Base-by-base conservation (phyloP, 1,284 basidiomycete genomes). In the Somion occarium region DNA sequence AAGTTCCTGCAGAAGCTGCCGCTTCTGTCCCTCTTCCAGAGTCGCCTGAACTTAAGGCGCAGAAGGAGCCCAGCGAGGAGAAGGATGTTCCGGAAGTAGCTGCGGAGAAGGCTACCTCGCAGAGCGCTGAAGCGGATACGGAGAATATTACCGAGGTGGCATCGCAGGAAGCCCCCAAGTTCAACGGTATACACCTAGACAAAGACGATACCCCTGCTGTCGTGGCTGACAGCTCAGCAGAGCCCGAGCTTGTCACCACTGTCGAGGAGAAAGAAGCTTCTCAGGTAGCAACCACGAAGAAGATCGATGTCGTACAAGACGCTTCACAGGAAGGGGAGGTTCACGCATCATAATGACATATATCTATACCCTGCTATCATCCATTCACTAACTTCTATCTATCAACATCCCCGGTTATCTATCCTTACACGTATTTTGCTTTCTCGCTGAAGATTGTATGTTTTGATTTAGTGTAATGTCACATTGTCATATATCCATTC, bases 1-100 rank as follows among this genome's bases (percentile, higher is more conserved):
- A 54, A 44, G 52, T 59, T 20, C 60, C 64, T 23, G 64, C 61
- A 0, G 73, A 74, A 4, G 78, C 79, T 59, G 74, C 64, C 3
- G 61, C 64, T 26, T 59, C 66, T 25, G 64, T 83, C 2, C 80
- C 82, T 20, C 69, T 84, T 3, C 80, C 83, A 0, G 78, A 73
- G 38, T 72, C 66, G 5, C 73, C 65, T 1, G 62, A 51, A 19
- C 48, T 61, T 46, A 57, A 64, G 53, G 51, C 56, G 1, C 30
- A 56, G 19, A 54, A 55, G 19, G 61, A 57, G 26, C 30, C 43
- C 11, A 19, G 34, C 34, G 50, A 50, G 27, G 50, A 38, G 38
- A 42, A 46, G 43, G 45, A 49, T 48, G 37, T 39, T 5, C 26
- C 27, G 15, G 46, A 48, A 22, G 46, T 18, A 19, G 27, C 46